A percentile compares a stretch with the other conserved stretches of the same genome.
These are phyloP conservation scores for Neurospora sp. DNA, from an alignment of 495 filamentous ascomycete species.

Conservation along the genomic window DNA sequence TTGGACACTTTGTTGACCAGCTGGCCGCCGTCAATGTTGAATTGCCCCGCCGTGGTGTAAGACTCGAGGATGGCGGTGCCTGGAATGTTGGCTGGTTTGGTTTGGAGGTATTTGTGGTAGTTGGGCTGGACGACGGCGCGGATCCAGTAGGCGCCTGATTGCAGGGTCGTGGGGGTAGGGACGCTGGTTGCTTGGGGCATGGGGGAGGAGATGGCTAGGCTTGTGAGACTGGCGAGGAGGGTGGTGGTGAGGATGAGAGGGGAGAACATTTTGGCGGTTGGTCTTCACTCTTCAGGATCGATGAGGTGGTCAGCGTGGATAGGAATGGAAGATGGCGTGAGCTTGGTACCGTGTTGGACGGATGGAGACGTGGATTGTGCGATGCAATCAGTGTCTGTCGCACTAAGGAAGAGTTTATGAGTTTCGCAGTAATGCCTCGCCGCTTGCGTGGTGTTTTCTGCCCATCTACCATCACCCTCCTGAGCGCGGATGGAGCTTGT, in stretches of 20 bases:
- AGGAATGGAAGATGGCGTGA: background rate
- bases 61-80: conserved; percentile 42
- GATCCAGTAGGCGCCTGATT: conserved; percentile 49
- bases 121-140: conserved; percentile 49
- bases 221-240: background rate
- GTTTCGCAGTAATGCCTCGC: no score
- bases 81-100: conserved; percentile 35
- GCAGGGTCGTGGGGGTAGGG: conserved; percentile 28
- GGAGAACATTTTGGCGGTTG: background rate
- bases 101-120: conserved; percentile 56
- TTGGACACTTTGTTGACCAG: conserved; percentile 42
- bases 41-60: conserved; percentile 50
- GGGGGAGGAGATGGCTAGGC: background rate
- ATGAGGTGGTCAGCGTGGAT: background rate
- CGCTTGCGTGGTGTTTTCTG: background rate
- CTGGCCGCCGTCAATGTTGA: conserved; percentile 46
- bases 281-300: background rate
- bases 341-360: no score
- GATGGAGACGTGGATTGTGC: background rate
- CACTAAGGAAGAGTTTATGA: background rate
- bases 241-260: background rate
- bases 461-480: no score
- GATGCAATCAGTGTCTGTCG: background rate
- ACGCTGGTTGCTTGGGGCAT: background rate
- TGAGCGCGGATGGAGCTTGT: background rate